Evolutionary conservation across 2,329 filamentous ascomycete genomes (phyloP).

Genomic region (Uncinocarpus reesii): DNA sequence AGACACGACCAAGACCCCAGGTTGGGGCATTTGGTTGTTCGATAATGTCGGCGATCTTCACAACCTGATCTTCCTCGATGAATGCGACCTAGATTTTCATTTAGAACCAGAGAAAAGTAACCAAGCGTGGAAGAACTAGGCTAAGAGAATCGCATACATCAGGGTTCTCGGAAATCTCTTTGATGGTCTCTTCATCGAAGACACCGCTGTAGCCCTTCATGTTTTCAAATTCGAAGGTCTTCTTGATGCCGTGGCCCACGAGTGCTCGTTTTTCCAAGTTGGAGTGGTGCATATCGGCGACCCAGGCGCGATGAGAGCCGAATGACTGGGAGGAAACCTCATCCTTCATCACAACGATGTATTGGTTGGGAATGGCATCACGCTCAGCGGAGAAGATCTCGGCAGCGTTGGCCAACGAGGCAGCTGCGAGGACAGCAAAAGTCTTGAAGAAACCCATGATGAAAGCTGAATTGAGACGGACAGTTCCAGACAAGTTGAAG

Average conservation of each 20-base stretch:
- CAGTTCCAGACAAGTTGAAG: not conserved
- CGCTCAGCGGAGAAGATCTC: constrained; percentile 3
- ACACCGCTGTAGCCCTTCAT: constrained; percentile 12
- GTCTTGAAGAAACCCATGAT: constrained; percentile 10
- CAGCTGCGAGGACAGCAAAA: constrained; percentile 2
- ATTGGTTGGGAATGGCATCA: constrained; percentile 10
- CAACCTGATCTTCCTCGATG: constrained; percentile 13
- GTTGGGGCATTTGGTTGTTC: constrained; percentile 22
- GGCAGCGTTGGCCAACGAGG: constrained; percentile 2
- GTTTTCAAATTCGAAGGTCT: constrained; percentile 4
- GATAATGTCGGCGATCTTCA: constrained; percentile 2
- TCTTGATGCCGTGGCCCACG: constrained; percentile 5
- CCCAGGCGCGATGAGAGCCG: constrained; percentile 8
- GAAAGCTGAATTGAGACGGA: not conserved
- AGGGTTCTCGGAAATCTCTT: constrained; percentile 7
- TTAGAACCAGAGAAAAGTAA: not conserved
- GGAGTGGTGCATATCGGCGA: constrained; percentile 6
- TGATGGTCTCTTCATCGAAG: constrained; percentile 11
- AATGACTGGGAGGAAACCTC: constrained; percentile 5
- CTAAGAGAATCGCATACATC: constrained; percentile 2
- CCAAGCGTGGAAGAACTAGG: not conserved
- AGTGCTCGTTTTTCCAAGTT: constrained; percentile 3
- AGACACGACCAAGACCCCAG: constrained; percentile 32
- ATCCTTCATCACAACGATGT: constrained; percentile 15
- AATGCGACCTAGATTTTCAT: constrained; percentile 14